Conservation (phyloP, 2,329 filamentous ascomycete species). For the Mycosphaerelloides madeirae region DNA sequence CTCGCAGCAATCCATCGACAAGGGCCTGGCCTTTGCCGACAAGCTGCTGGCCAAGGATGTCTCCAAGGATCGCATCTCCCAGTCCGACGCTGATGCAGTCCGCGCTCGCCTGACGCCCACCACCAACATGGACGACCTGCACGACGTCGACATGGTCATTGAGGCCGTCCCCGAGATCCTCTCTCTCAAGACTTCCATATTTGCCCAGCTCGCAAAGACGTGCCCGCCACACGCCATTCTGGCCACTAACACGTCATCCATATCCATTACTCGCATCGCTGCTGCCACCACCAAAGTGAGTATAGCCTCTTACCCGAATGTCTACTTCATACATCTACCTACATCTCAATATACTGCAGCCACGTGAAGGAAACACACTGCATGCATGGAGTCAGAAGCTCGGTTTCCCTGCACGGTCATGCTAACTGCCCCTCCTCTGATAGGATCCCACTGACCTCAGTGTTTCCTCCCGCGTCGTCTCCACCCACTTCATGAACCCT, state of each 20-base stretch:
- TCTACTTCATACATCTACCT: too few species aligned
- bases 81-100: slow-evolving; percentile 70
- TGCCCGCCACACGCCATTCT: slow-evolving; percentile 82
- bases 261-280: slow-evolving; percentile 93
- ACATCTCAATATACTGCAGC: too few species aligned
- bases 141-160: slow-evolving; percentile 90
- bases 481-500: slow-evolving; percentile 99
- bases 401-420: slow-evolving; percentile 9
- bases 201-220: slow-evolving; percentile 73
- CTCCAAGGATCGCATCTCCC: slow-evolving; percentile 76
- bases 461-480: slow-evolving; percentile 80
- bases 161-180: slow-evolving; percentile 86
- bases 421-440: slow-evolving; percentile 21
- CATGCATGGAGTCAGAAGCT: slow-evolving; percentile 2
- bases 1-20: slow-evolving; percentile 78
- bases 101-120: slow-evolving; percentile 65
- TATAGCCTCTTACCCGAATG: not conserved
- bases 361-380: slow-evolving; percentile 3
- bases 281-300: slow-evolving; percentile 63
- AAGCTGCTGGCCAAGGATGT: slow-evolving; percentile 93
- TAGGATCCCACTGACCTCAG: slow-evolving; percentile 72
- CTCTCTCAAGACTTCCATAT: slow-evolving; percentile 81
- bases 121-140: slow-evolving; percentile 71
- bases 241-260: slow-evolving; percentile 97
- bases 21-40: slow-evolving; percentile 86